A percentile compares a stretch with the other conserved stretches of the same genome.
Evolutionary conservation across 2,329 filamentous ascomycete species (phyloP).

Genomic region (Cordyceps militaris): DNA sequence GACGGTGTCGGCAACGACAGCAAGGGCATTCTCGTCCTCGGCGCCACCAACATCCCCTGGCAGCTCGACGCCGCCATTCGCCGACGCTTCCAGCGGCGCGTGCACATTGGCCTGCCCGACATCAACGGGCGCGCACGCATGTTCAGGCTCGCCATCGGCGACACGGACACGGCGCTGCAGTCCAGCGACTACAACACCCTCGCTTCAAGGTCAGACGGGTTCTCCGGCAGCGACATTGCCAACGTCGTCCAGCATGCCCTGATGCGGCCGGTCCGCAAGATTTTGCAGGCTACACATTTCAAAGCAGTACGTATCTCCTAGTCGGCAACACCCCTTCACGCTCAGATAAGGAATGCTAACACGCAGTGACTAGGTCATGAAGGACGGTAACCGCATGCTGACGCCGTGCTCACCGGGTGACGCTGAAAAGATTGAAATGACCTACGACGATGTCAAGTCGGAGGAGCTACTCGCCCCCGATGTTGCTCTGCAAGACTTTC

Average conservation of each 20-base stretch:
- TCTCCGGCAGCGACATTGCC: slow-evolving; percentile 90
- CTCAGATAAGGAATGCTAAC: not conserved
- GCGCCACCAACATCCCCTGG: slow-evolving; percentile 98
- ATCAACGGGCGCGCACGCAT: slow-evolving; percentile 78
- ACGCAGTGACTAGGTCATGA: slow-evolving; percentile 49
- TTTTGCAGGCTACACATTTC: slow-evolving; percentile 96
- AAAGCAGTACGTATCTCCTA: slow-evolving; percentile 59
- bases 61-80: slow-evolving; percentile 94
- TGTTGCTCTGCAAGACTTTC: slow-evolving; percentile 83
- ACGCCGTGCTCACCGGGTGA: slow-evolving; percentile 96
- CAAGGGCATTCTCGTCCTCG: slow-evolving; percentile 86
- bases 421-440: slow-evolving; percentile 80
- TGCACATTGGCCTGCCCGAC: slow-evolving; percentile 92
- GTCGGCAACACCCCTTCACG: not conserved
- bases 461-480: slow-evolving; percentile 82
- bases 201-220: slow-evolving; percentile 79
- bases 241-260: slow-evolving; percentile 94
- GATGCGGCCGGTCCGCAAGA: slow-evolving; percentile 96
- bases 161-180: slow-evolving; percentile 79
- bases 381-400: slow-evolving; percentile 59
- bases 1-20: slow-evolving; percentile 96
- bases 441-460: slow-evolving; percentile 78
- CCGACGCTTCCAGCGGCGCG: slow-evolving; percentile 88
- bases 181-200: slow-evolving; percentile 72
- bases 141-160: slow-evolving; percentile 93